Evolutionary conservation across 306 rosid genomes (phyloP), one percentile per base, ranked within the genome.

Genomic region (Clitoria ternatea): DNA sequence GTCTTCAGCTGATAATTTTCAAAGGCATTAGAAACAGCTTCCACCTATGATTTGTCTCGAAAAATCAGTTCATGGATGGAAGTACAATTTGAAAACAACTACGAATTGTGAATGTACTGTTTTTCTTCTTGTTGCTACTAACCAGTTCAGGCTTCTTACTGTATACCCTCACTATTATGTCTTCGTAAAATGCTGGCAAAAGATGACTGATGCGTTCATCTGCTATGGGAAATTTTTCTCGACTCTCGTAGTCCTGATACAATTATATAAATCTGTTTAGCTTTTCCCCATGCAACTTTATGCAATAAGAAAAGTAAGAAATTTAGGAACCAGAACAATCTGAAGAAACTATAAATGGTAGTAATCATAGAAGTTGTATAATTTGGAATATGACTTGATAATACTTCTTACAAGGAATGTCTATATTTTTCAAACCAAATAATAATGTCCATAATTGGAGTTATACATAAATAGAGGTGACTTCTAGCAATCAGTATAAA

Each of bases 111-210:
- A 27, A 55, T 50, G 30, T 13, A 24, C 4, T 2, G 4, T 33
- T 33, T 32, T 70, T 9, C 61, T 30, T 36, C 10, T 36, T 55
- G 72, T 49, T 24, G 72, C n/a, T 17, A 69, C 94, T 75, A 50
- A 92, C 98, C 98, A 87, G 76, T 60, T 84, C 95, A 27, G 95
- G 92, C 81, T 81, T 87, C 82, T 89, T 92, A 45, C 96, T 74
- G 54, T 89, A 92, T 37, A 89, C 96, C 84, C 98, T 81, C 63
- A 92, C 98, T 78, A 89, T 83, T 71, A 73, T 62, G 52, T 92
- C 96, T 80, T 87, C 84, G 62, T 80, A 81, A 30, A 72, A 92
- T 27, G 88, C 77, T 5, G 98, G 96, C 80, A 92, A 80, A 82
- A 92, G 74, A 79, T 89, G 98, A 76, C 95, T 92, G 40, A 92